These are phyloP conservation scores for Dactylellina cionopaga DNA, from an alignment of 2,329 filamentous ascomycete genomes.

Conservation along the genomic window DNA sequence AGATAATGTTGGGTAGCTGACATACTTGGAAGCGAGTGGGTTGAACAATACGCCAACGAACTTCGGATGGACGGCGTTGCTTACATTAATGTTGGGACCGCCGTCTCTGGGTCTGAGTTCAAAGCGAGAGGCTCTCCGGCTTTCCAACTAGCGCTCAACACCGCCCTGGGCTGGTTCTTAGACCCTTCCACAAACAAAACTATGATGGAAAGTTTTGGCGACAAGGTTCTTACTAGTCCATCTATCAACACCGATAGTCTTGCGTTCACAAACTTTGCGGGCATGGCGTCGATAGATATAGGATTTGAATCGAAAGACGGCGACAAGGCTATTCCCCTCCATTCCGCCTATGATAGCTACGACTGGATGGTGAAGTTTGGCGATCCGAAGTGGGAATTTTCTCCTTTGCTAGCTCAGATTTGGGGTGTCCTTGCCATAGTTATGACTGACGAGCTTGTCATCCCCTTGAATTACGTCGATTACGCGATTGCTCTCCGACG, in stretches of 20 bases:
- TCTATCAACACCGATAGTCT: constrained; percentile 62
- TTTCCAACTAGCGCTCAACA: constrained; percentile 76
- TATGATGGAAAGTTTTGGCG: constrained; percentile 77
- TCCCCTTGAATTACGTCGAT: constrained; percentile 72
- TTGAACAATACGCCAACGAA: constrained; percentile 80
- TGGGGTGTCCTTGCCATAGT: constrained; percentile 72
- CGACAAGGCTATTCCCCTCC: constrained; percentile 74
- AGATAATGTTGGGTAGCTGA: constrained; percentile 1
- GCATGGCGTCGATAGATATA: constrained; percentile 86
- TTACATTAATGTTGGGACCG: constrained; percentile 91
- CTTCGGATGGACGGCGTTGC: constrained; percentile 80
- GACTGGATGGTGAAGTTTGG: constrained; percentile 83
- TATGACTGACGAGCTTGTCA: constrained; percentile 70
- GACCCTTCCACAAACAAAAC: constrained; percentile 79
- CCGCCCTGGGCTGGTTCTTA: constrained; percentile 76
- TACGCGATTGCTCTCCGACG: constrained; percentile 68
- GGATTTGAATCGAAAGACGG: constrained; percentile 67
- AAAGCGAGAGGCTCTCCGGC: constrained; percentile 82
- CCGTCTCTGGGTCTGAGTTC: constrained; percentile 79
- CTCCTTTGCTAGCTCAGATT: constrained; percentile 77
- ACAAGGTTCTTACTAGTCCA: constrained; percentile 69
- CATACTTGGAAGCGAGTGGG: constrained; percentile 72
- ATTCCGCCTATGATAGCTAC: constrained; percentile 89
- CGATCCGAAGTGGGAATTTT: constrained; percentile 84
- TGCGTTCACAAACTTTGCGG: constrained; percentile 91